These are phyloP conservation scores for Kockovaella imperatae DNA, from an alignment of 768 basidiomycete genomes.

Conservation along the genomic window DNA sequence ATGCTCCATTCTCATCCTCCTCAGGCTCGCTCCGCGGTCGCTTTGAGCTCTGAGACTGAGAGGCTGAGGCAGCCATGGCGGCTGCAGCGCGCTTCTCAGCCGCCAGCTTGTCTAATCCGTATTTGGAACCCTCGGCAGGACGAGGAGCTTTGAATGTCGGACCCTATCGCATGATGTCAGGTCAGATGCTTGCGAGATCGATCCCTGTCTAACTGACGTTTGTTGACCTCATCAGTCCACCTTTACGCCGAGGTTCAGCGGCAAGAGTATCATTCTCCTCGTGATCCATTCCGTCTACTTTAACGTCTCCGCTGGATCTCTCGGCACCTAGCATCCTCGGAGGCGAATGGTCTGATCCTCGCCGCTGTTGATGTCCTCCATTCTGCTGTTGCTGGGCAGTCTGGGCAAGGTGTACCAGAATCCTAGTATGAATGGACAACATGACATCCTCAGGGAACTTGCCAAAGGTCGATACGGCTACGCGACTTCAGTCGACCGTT, in stretches of 20 bases:
- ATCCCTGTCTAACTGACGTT: constrained; percentile 11
- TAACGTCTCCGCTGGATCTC: constrained; percentile 10
- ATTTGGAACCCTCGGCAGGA: constrained; percentile 63
- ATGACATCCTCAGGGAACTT: constrained; percentile 75
- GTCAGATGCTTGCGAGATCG: constrained; percentile 2
- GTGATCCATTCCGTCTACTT: constrained; percentile 65
- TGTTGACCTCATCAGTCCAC: constrained; percentile 62
- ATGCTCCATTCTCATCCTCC: constrained; percentile 45
- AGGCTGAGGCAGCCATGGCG: constrained; percentile 51
- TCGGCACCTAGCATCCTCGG: constrained; percentile 33
- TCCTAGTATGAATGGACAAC: constrained; percentile 68
- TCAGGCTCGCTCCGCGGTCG: constrained; percentile 51
- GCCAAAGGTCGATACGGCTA: constrained; percentile 73
- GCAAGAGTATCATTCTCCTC: constrained; percentile 75
- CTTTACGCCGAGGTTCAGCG: constrained; percentile 66
- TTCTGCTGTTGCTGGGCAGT: neutral
- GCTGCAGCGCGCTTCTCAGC: constrained; percentile 66
- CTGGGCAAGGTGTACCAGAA: constrained; percentile 61
- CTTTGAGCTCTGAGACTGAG: too few relatives aligned
- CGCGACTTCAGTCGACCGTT: constrained; percentile 8
- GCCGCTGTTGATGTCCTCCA: constrained; percentile 12
- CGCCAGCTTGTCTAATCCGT: constrained; percentile 82
- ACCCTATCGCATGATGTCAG: constrained; percentile 48
- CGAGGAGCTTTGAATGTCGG: constrained; percentile 75
- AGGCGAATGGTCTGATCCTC: constrained; percentile 29